A percentile compares a stretch with the other conserved stretches of the same genome.
Conservation (phyloP, 257 asterid species). For the Ophiorrhiza pumila region DNA sequence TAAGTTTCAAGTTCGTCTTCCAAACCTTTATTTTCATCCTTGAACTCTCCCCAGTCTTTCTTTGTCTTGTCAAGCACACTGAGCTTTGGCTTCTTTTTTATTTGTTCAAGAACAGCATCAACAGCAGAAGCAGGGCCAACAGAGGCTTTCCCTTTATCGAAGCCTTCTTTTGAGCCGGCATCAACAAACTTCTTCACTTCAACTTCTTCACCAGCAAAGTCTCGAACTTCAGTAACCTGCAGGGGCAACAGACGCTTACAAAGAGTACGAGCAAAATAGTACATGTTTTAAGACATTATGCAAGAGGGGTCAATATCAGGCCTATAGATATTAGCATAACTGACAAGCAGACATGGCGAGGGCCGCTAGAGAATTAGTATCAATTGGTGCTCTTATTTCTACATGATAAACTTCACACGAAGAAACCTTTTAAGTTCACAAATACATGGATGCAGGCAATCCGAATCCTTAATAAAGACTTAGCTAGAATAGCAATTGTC, state of each 20-base stretch:
- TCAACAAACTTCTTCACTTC: constrained; percentile 83
- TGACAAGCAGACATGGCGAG: background rate
- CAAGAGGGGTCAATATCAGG: background rate
- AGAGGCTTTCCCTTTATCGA: constrained; percentile 60
- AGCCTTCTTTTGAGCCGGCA: constrained; percentile 50
- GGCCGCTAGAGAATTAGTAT: background rate
- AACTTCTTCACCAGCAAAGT: constrained; percentile 87
- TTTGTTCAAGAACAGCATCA: constrained; percentile 86
- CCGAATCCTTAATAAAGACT: background rate
- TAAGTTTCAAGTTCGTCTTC: constrained; percentile 90
- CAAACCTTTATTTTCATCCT: constrained; percentile 77
- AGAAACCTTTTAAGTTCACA: background rate
- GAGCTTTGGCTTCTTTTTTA: constrained; percentile 82
- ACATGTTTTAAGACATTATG: background rate
- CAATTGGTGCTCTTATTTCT: background rate
- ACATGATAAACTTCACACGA: background rate
- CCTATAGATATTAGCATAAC: background rate
- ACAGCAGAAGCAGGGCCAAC: constrained; percentile 70
- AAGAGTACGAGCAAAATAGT: constrained; percentile 9
- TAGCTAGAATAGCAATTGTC: background rate
- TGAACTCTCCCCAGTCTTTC: constrained; percentile 97
- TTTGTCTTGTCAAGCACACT: constrained; percentile 94
- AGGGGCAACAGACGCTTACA: constrained; percentile 2
- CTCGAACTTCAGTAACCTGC: constrained; percentile 79
- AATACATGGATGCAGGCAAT: background rate